Base-by-base conservation (phyloP, 768 basidiomycete genomes). In the Auriscalpium microsporum region DNA sequence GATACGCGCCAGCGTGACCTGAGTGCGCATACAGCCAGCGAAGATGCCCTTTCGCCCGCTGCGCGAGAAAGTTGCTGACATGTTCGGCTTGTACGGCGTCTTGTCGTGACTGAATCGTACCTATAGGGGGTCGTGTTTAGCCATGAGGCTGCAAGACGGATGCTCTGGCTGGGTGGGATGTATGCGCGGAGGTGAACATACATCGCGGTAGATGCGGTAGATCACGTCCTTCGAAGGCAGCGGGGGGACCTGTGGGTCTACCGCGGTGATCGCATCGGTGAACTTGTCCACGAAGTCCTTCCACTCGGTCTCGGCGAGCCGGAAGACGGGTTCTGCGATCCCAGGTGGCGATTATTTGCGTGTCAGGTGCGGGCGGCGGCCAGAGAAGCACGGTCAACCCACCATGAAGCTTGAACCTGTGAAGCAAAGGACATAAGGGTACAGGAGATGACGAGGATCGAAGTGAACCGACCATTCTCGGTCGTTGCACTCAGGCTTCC, bases 161-260 rank as follows among this genome's bases (percentile, higher is more conserved):
- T 28, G 28, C 4, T 28, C 28, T 28, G 28, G 28, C 28, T 28
- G 28, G 23, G 23, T 28, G 23, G 28, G 28, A 28, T 28, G 28
- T 28, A 28, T 28, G 28, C 28, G 28, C 28, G 28, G 28, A 28
- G 28, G 28, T 37, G 6, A 21, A 68, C 79, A 40, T 50, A 88
- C 90, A 67, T 97, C 95, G 46, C 94, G 84, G 66, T 96, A 95
- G 42, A 97, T 94, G 14, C 95, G 77, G 68, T 98, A 90, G 54
- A 90, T 83, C 21, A 95, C 78, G 62, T 99, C 95, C 64, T 93
- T 94, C 0, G 90, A 81, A 0, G 96, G 96, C 2, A 98, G 73
- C 8, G 81, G 83, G 0, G 96, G 95, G 0, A 98, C 80, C 63
- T 96, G 82, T 16, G 81, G 72, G 67, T 99, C 95, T 1, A 82